Evolutionary conservation across 805 yeast species (phyloP).

Genomic region (Suhomyces vadensis): DNA sequence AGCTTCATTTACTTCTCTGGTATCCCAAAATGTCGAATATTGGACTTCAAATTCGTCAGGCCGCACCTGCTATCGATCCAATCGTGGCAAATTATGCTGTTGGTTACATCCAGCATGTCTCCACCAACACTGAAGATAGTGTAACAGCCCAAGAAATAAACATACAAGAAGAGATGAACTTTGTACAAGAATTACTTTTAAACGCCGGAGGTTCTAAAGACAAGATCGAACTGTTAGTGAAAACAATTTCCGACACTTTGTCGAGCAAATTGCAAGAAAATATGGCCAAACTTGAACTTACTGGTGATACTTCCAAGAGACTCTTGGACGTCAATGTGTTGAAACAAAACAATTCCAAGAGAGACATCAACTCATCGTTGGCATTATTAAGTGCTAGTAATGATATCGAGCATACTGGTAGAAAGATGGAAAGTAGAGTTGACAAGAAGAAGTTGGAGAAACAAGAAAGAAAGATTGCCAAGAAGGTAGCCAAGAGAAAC

Average conservation of each 20-base stretch:
- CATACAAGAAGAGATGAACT: conserved; percentile 64
- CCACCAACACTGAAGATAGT: conserved; percentile 76
- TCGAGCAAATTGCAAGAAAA: conserved; percentile 59
- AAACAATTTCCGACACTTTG: conserved; percentile 49
- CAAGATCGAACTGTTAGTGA: conserved; percentile 52
- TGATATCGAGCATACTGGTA: conserved; percentile 89
- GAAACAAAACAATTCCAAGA: conserved; percentile 53
- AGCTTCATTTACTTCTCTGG: not conserved
- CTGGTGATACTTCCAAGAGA: conserved; percentile 88
- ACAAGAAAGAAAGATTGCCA: conserved; percentile 96
- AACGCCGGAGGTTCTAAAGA: conserved; percentile 80
- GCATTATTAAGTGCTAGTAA: conserved; percentile 75
- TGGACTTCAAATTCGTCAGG: conserved; percentile 70
- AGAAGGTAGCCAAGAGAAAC: conserved; percentile 89
- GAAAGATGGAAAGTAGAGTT: conserved; percentile 90
- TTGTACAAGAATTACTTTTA: conserved; percentile 61
- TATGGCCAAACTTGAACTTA: conserved; percentile 69
- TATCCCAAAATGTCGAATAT: conserved; percentile 37
- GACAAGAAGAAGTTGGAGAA: conserved; percentile 96
- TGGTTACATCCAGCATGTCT: conserved; percentile 84
- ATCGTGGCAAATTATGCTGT: conserved; percentile 87
- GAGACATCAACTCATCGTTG: conserved; percentile 73
- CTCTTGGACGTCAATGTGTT: conserved; percentile 76
- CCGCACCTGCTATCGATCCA: conserved; percentile 83
- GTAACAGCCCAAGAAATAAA: conserved; percentile 75